Percentiles rank a stretch among this genome's conserved stretches.
Conservation (phyloP, 1,284 basidiomycete genomes). For the Cryptococcus floricola region DNA sequence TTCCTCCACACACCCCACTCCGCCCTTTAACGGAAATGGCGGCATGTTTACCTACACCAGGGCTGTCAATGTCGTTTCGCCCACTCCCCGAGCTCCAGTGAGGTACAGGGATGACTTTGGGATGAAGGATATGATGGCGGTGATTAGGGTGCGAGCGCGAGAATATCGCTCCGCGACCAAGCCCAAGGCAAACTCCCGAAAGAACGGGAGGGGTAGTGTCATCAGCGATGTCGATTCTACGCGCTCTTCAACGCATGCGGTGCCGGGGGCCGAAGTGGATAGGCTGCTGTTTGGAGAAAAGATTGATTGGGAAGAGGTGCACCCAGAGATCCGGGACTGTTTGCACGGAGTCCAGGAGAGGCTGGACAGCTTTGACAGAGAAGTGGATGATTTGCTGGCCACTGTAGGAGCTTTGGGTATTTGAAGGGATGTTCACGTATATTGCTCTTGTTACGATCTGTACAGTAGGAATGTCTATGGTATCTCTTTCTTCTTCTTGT, state of each 20-base stretch:
- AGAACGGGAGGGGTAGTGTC: not conserved
- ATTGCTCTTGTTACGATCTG: no score
- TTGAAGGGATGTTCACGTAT: no score
- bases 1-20: constrained; percentile 31
- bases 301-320: constrained; percentile 57
- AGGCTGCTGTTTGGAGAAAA: constrained; percentile 65
- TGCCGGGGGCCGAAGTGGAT: constrained; percentile 52
- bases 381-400: constrained; percentile 64
- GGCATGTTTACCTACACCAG: constrained; percentile 17
- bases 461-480: no score
- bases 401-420: constrained; percentile 7
- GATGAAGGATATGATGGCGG: constrained; percentile 70
- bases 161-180: constrained; percentile 27
- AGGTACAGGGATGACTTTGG: constrained; percentile 79
- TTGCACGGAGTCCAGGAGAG: constrained; percentile 61
- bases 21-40: constrained; percentile 29
- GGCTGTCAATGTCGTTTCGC: constrained; percentile 25
- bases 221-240: not conserved
- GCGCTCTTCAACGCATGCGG: not conserved
- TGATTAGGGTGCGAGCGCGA: constrained; percentile 66
- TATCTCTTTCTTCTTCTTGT: no score
- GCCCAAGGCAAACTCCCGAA: no score
- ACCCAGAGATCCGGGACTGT: constrained; percentile 66
- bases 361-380: constrained; percentile 67
- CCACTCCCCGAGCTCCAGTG: constrained; percentile 45